Base-by-base conservation (phyloP, 345 rosid species). In the Eucalyptus melliodora region DNA sequence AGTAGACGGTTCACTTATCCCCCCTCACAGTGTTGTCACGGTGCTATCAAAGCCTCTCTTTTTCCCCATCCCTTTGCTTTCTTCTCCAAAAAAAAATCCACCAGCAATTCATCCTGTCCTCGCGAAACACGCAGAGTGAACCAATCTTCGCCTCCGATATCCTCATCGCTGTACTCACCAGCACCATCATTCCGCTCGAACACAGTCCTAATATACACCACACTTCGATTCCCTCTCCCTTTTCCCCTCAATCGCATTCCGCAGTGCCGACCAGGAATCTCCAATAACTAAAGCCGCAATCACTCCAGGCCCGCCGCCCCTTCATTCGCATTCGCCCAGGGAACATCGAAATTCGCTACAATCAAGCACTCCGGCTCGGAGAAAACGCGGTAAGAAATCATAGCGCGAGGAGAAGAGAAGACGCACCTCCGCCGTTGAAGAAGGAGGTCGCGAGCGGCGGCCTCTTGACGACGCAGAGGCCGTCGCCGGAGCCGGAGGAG, bases 401-500 rank as follows among this genome's bases (percentile, higher is more conserved):
- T 12, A 5, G 30, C 82, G 80, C 15, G 34, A 59, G 77, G 50
- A 65, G 40, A 88, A 30, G 34, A 59, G 51, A 67, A 47, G 40
- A 88, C 31, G 87, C 51, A 88, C 89, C 89, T 89, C 88, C 85
- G 27, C 90, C 93, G 88, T 89, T 92, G 88, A 95, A 86, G 89
- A 94, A 93, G 45, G 93, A 86, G 24, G 94, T 90, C 53, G 87
- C 72, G 87, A 93, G 94, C 30, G 94, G 94, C 30, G 94, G 93
- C 17, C 86, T 91, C 90, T 88, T 92, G 81, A 89, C 89, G 81
- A 91, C 26, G 67, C 87, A 90, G 90, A 92, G 92, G 67, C 86
- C 92, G 82, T 51, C 89, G 81, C 88, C 67, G 42, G 95, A 88
- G 91, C 89, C 51, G 47, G 92, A 87, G 86, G 91, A 86, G 60